Conservation (phyloP, 2,329 filamentous ascomycete genomes). For the Ophiostoma populinum region DNA sequence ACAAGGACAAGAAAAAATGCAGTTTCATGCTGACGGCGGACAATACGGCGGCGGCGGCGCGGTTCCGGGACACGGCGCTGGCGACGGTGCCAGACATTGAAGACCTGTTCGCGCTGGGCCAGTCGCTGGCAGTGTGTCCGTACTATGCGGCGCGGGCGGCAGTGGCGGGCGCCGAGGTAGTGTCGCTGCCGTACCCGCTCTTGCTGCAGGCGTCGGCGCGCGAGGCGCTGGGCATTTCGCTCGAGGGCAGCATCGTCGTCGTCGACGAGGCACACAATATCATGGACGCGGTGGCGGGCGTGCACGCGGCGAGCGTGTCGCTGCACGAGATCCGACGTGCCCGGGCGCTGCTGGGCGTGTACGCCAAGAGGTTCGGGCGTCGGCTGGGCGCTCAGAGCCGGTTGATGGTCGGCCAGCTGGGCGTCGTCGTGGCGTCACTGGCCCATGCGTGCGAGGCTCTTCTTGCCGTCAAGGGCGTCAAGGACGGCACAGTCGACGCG, state of each 20-base stretch:
- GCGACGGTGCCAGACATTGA: conserved; percentile 87
- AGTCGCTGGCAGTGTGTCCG: conserved; percentile 66
- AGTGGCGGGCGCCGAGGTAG: conserved; percentile 70
- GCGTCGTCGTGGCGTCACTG: conserved; percentile 67
- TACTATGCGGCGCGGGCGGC: conserved; percentile 89
- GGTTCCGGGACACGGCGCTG: conserved; percentile 72
- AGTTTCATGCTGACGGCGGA: conserved; percentile 64
- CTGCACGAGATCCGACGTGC: conserved; percentile 56
- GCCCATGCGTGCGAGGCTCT: conserved; percentile 46
- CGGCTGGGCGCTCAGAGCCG: conserved; percentile 80
- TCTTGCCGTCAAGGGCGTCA: conserved; percentile 17
- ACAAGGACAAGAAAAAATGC: conserved; percentile 46
- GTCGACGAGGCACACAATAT: conserved; percentile 97
- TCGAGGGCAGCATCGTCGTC: conserved; percentile 82
- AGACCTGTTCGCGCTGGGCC: conserved; percentile 65
- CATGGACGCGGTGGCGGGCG: conserved; percentile 82
- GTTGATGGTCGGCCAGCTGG: conserved; percentile 76
- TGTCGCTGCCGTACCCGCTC: conserved; percentile 84
- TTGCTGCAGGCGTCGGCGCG: conserved; percentile 74
- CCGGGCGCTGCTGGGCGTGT: conserved; percentile 59
- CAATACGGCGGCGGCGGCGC: conserved; percentile 50
- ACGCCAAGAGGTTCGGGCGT: conserved; percentile 77
- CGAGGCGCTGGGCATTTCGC: conserved; percentile 69
- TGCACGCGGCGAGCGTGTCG: conserved; percentile 64
- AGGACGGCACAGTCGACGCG: conserved; percentile 44